Conservation (phyloP, 768 basidiomycete species). For the Auricularia sp. region DNA sequence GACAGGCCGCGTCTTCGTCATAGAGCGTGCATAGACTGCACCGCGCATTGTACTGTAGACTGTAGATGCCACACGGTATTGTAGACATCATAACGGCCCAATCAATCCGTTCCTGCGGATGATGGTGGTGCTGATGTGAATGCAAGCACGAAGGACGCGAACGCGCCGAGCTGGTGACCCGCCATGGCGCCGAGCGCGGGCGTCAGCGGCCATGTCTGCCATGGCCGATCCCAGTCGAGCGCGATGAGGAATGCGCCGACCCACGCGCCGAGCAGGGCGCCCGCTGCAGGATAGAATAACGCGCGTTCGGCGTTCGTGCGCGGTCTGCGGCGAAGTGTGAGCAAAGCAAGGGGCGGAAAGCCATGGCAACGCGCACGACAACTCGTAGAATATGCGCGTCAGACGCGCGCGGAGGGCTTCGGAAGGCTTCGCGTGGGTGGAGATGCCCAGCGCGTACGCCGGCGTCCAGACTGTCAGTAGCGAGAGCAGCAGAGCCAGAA, state of each 20-base stretch:
- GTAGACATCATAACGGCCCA: not conserved
- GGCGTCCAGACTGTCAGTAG: slow-evolving; percentile 57
- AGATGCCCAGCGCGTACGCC: slow-evolving; percentile 57
- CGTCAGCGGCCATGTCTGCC: slow-evolving; percentile 90
- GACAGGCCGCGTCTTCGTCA: slow-evolving; percentile 14
- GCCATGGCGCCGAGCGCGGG: slow-evolving; percentile 60
- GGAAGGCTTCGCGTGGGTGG: slow-evolving; percentile 34
- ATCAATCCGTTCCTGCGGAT: not conserved
- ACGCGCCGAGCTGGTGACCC: slow-evolving; percentile 53
- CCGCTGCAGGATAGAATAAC: slow-evolving; percentile 68
- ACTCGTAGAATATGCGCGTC: slow-evolving; percentile 74
- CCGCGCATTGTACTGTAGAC: not conserved
- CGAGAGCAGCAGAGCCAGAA: slow-evolving; percentile 60
- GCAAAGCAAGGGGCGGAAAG: slow-evolving; percentile 1
- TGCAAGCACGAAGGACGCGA: slow-evolving; percentile 31
- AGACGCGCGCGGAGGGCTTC: slow-evolving; percentile 44
- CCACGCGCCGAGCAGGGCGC: slow-evolving; percentile 70
- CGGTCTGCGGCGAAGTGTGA: slow-evolving; percentile 23
- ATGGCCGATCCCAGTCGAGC: slow-evolving; percentile 94
- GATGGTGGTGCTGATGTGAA: too few relatives aligned
- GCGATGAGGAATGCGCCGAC: slow-evolving; percentile 73
- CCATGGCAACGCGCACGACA: not conserved
- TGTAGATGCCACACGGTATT: not conserved
- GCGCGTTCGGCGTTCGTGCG: slow-evolving; percentile 65
- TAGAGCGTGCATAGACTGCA: not conserved